These are phyloP conservation scores for Anaeramoeba flamelloides DNA, from an alignment of 78 protist species.

Conservation along the genomic window DNA sequence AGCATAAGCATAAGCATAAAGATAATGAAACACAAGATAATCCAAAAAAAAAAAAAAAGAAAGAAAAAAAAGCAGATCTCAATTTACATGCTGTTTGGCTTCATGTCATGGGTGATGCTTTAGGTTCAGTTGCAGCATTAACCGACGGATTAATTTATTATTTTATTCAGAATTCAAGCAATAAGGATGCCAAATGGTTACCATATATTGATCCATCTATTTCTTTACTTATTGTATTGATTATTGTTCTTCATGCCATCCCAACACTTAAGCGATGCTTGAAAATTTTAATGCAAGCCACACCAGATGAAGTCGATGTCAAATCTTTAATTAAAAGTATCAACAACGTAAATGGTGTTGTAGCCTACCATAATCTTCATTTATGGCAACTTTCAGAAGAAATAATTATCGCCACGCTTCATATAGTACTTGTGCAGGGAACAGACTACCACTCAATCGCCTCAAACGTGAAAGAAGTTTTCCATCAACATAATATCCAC, in stretches of 20 bases:
- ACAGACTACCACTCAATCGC: not conserved
- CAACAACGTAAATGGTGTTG: not conserved
- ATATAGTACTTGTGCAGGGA: not conserved
- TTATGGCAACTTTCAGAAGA: constrained; percentile 1
- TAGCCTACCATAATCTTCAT: not conserved
- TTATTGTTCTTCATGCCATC: not conserved
- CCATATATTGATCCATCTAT: not conserved
- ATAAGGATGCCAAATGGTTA: too few relatives aligned
- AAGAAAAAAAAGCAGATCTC: not conserved
- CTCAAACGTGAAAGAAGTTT: not conserved
- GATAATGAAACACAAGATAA: not conserved
- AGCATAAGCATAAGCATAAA: not conserved
- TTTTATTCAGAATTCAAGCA: too few relatives aligned
- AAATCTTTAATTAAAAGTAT: not conserved
- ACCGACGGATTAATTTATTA: not conserved
- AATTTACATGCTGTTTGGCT: not conserved
- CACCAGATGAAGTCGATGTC: not conserved
- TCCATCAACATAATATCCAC: not conserved
- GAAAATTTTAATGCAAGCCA: not conserved
- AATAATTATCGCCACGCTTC: not conserved
- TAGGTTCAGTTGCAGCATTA: not conserved
- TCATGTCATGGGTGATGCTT: not conserved
- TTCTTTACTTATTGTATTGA: not conserved
- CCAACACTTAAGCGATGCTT: not conserved
- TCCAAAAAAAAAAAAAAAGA: not conserved